phyloP scores from a whole-genome alignment of 257 asterid species.

The Rehmannia glutinosa region DNA sequence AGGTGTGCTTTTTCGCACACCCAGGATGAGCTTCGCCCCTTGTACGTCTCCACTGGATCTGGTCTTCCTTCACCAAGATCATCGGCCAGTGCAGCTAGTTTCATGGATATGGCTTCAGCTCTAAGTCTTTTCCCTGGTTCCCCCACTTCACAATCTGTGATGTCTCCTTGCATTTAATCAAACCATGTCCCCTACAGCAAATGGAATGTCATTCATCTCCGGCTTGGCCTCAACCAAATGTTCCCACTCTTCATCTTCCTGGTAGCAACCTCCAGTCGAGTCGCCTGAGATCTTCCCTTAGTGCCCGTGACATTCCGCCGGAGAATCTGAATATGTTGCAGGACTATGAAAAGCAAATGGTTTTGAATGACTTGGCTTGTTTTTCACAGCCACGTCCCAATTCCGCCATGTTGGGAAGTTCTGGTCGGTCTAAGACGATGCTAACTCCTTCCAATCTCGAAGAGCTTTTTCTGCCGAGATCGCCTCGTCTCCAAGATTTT shows the following conservation, averaged over 20 bases:
- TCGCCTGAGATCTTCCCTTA: constrained; percentile 70
- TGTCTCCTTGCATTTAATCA: constrained; percentile 63
- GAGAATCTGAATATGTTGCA: constrained; percentile 38
- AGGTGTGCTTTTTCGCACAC: constrained; percentile 75
- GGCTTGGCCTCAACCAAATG: constrained; percentile 72
- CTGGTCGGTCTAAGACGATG: constrained; percentile 36
- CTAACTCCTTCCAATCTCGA: constrained; percentile 79
- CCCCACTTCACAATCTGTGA: constrained; percentile 71
- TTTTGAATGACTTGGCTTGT: constrained; percentile 46
- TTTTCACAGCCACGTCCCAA: constrained; percentile 42
- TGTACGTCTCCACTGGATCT: constrained; percentile 72
- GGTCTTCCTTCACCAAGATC: constrained; percentile 74
- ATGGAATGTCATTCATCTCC: constrained; percentile 48
- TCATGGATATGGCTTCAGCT: constrained; percentile 82
- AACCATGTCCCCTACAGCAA: constrained; percentile 61
- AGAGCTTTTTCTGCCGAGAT: constrained; percentile 66
- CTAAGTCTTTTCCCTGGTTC: constrained; percentile 57
- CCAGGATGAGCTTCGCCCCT: constrained; percentile 70
- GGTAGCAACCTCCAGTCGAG: constrained; percentile 80
- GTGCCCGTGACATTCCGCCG: constrained; percentile 65
- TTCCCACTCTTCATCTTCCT: constrained; percentile 68
- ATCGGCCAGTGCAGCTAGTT: constrained; percentile 52
- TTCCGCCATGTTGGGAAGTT: constrained; percentile 35
- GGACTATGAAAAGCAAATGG: constrained; percentile 47
- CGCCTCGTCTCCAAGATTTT: constrained; percentile 54